Percentiles rank a stretch among this genome's conserved stretches.
Conservation (phyloP, 345 rosid species). For the Gossypium herbaceum region DNA sequence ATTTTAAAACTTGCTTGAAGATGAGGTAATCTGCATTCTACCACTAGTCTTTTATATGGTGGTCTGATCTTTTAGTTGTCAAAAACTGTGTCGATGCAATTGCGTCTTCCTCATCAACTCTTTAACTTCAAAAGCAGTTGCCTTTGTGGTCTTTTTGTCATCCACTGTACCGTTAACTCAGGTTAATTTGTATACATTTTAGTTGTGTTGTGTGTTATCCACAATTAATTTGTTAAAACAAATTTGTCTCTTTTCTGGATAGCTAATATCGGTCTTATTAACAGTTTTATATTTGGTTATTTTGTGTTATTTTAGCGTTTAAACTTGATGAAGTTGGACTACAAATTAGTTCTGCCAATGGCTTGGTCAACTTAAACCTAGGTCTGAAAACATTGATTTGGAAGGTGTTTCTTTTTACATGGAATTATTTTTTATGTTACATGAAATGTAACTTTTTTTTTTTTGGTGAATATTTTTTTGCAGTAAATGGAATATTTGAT, state of each 20-base stretch:
- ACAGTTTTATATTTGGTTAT: background rate
- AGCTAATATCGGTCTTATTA: background rate
- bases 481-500: background rate
- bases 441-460: background rate
- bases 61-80: background rate
- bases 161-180: background rate
- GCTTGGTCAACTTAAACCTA: background rate
- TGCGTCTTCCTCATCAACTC: background rate
- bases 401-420: background rate
- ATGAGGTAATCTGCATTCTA: background rate
- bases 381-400: constrained; percentile 2
- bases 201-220: background rate
- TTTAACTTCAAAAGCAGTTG: background rate
- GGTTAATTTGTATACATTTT: background rate
- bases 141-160: background rate
- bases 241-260: constrained; percentile 1
- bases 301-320: background rate
- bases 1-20: background rate
- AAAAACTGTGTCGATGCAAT: background rate
- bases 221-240: background rate
- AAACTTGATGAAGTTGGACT: background rate
- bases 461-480: background rate
- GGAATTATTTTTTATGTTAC: background rate
- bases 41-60: background rate
- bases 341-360: constrained; percentile 4